Evolutionary conservation across 768 basidiomycete species (phyloP), one percentile per base, ranked within the genome.

Genomic region (Agaricus blazei): DNA sequence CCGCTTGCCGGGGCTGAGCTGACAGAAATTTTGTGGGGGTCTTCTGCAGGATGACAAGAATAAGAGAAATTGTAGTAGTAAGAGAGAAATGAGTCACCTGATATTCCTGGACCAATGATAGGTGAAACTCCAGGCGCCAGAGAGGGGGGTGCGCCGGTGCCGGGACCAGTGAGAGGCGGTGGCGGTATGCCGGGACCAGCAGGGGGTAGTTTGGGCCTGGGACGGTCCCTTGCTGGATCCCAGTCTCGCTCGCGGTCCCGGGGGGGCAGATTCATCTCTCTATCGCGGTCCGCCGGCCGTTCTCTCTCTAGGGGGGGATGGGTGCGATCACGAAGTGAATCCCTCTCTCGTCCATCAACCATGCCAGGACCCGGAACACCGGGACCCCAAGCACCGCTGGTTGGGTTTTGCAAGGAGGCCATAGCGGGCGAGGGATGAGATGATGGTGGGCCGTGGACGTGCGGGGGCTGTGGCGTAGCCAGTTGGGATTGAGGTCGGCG

Each of bases 371-470:
- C 52, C 45, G 52, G 52, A 28, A 43, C 54, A 48, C 54, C 54
- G 8, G 54, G 47, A 40, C 54, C 47, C 54, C 54, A 55, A 19
- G 54, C 24, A 55, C 54, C 37, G 15, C 37, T 41, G 47, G 38
- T n/a, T 48, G 54, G 54, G 31, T 48, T 55, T 38, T 55, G 54
- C 40, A 59, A 41, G 9, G 58, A 59, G n/a, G 44, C 58, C 58
- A 59, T 59, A 19, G 58, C 58, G 12, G 58, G 58, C 41, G 58
- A 59, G 26, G 58, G 44, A 28, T 59, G 58, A n/a, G 58, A 59
- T 3, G 58, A 56, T n/a, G 54, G 28, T 15, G 54, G 54, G n/a
- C 46, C 54, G 29, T 55, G 58, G 19, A 53, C 46, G 31, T 48
- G 54, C 1, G 38, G 37, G n/a, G 54, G 54, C 47, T 55, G 54